Conservation (phyloP, 495 filamentous ascomycete genomes). For the Lichenothelia convexa region DNA sequence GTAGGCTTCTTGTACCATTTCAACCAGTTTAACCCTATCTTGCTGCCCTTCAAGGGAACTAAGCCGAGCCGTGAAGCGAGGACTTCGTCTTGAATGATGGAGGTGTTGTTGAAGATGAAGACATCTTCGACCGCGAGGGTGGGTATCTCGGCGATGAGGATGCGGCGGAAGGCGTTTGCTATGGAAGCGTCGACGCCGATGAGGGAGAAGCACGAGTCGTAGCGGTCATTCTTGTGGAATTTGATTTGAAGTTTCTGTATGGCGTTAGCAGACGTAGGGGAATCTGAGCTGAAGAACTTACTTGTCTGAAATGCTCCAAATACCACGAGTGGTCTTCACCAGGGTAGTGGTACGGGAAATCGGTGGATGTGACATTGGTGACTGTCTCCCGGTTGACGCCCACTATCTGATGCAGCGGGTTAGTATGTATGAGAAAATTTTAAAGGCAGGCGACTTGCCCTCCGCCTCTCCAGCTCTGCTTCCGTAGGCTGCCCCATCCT, state of each 20-base stretch:
- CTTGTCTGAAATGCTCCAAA: constrained; percentile 50
- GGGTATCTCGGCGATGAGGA: constrained; percentile 87
- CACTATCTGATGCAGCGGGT: constrained; percentile 41
- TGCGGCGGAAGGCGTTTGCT: constrained; percentile 95
- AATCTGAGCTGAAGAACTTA: constrained; percentile 19
- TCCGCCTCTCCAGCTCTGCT: constrained; percentile 16
- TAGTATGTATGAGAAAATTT: not conserved
- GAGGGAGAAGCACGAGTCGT: constrained; percentile 71
- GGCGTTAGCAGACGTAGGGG: constrained; percentile 19
- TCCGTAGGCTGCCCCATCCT: not conserved
- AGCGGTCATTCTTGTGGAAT: constrained; percentile 61
- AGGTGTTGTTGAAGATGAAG: constrained; percentile 87
- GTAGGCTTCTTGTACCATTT: constrained; percentile 49
- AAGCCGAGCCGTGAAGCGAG: constrained; percentile 76
- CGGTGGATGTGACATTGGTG: constrained; percentile 68
- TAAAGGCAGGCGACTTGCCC: constrained; percentile 6
- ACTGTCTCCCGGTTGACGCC: constrained; percentile 76
- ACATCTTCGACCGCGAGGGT: constrained; percentile 84
- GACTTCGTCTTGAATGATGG: constrained; percentile 93
- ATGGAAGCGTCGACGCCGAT: constrained; percentile 81
- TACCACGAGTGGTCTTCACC: constrained; percentile 83
- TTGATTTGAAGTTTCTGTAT: constrained; percentile 53
- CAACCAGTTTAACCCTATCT: constrained; percentile 58
- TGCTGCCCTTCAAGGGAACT: constrained; percentile 66
- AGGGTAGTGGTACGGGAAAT: constrained; percentile 79